These are phyloP conservation scores for Epichloe brachyelytri DNA, from an alignment of 2,329 filamentous ascomycete genomes.

Conservation along the genomic window DNA sequence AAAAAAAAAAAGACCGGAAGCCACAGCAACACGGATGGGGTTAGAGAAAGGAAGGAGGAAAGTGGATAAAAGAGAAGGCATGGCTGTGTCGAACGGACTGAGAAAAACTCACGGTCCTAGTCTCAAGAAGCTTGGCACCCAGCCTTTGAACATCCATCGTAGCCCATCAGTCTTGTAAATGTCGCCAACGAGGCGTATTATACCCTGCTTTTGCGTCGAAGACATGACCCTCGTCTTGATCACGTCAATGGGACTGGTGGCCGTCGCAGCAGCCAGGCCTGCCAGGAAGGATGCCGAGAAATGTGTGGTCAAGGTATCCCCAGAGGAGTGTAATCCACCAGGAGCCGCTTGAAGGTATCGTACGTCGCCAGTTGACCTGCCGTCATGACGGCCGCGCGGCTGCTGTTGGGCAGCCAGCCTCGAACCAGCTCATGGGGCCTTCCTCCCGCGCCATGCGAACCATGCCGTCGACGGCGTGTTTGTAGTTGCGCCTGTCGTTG, in stretches of 20 bases:
- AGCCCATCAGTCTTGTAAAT: constrained; percentile 60
- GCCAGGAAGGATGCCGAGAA: constrained; percentile 67
- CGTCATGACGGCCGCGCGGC: constrained; percentile 78
- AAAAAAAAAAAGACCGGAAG: background rate
- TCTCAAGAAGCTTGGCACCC: constrained; percentile 64
- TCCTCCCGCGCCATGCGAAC: constrained; percentile 79
- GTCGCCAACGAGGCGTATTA: constrained; percentile 49
- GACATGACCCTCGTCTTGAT: constrained; percentile 86
- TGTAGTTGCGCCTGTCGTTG: constrained; percentile 72
- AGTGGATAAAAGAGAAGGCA: background rate
- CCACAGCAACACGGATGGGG: too few species aligned
- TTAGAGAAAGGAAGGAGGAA: background rate
- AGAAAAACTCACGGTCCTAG: constrained; percentile 43
- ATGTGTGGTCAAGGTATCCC: constrained; percentile 63
- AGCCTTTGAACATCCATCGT: constrained; percentile 79
- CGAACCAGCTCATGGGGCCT: constrained; percentile 66
- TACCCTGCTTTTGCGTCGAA: constrained; percentile 34
- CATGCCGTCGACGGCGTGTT: constrained; percentile 76
- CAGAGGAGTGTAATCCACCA: constrained; percentile 54
- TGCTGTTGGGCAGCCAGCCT: constrained; percentile 72
- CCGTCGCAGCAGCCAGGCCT: constrained; percentile 71
- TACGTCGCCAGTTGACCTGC: constrained; percentile 74
- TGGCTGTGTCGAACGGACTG: background rate
- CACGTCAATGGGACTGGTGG: constrained; percentile 77
- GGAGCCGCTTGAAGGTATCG: constrained; percentile 62